Conservation (phyloP, 164 flowering plant species). For the Paratinospora sagittata region DNA sequence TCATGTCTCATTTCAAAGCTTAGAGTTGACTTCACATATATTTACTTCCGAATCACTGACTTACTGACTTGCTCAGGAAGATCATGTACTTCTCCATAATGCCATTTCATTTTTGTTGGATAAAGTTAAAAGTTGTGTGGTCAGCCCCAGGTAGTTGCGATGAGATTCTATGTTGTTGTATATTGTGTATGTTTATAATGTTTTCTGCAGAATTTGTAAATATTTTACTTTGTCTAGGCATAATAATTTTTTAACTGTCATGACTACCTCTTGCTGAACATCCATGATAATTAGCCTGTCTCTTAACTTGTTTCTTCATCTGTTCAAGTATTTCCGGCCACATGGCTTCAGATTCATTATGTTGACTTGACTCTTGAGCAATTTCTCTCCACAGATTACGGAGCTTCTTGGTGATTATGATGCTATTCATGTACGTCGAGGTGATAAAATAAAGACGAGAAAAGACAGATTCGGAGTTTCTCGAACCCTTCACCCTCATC, state of each 20-base stretch:
- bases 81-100: not conserved
- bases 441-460: conserved; percentile 84
- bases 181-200: too few species aligned
- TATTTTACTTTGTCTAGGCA: too few species aligned
- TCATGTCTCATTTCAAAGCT: too few species aligned
- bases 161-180: not conserved
- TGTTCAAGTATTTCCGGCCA: not conserved
- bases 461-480: conserved; percentile 77
- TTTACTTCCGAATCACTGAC: too few species aligned
- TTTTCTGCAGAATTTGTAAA: too few species aligned
- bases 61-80: not conserved
- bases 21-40: too few species aligned
- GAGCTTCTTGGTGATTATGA: conserved; percentile 84
- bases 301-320: not conserved
- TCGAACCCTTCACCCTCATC: conserved; percentile 77
- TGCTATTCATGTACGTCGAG: conserved; percentile 96
- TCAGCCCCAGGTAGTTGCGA: not conserved
- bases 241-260: too few species aligned
- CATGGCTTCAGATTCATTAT: not conserved
- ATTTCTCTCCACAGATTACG: conserved; percentile 50
- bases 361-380: conserved; percentile 4
- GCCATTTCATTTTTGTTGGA: not conserved
- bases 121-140: not conserved
- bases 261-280: too few species aligned
- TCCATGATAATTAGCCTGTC: not conserved